Percentiles rank a stretch among this genome's conserved stretches.
These are phyloP conservation scores for Colletotrichum tropicale DNA, from an alignment of 2,329 filamentous ascomycete species.

Conservation along the genomic window DNA sequence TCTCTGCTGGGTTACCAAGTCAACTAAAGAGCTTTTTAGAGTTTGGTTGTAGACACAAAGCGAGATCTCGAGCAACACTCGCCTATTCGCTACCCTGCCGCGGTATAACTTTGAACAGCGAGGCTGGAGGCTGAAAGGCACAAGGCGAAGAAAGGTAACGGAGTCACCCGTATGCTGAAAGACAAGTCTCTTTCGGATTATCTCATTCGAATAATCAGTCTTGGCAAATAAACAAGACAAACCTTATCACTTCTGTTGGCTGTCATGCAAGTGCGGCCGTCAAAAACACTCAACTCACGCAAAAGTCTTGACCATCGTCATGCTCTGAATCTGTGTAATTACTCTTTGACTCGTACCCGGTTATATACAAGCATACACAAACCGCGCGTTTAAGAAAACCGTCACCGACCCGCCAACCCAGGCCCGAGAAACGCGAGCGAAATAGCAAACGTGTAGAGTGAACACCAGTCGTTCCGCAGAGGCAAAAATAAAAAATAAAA, in stretches of 20 bases:
- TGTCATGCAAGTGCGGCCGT: background rate
- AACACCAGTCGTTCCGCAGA: background rate
- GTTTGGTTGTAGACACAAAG: background rate
- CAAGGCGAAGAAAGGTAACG: background rate
- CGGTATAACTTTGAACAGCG: background rate
- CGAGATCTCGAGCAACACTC: background rate
- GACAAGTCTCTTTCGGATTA: background rate
- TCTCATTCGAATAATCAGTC: background rate
- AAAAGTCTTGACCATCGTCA: background rate
- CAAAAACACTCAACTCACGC: background rate
- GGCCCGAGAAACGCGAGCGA: background rate
- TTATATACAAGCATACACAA: conserved; percentile 18
- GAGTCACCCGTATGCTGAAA: background rate
- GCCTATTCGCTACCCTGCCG: background rate
- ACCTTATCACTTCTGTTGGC: background rate
- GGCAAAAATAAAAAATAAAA: background rate
- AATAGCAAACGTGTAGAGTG: background rate
- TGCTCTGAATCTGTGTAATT: conserved; percentile 14
- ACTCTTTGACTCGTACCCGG: conserved; percentile 7
- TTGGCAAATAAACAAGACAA: background rate
- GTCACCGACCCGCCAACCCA: background rate
- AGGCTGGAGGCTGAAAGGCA: background rate
- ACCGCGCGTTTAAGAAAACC: background rate
- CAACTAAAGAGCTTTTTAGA: background rate
- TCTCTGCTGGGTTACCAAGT: background rate